Conservation (phyloP, 352 stramenopile genomes). For the Pythium inflatum region DNA sequence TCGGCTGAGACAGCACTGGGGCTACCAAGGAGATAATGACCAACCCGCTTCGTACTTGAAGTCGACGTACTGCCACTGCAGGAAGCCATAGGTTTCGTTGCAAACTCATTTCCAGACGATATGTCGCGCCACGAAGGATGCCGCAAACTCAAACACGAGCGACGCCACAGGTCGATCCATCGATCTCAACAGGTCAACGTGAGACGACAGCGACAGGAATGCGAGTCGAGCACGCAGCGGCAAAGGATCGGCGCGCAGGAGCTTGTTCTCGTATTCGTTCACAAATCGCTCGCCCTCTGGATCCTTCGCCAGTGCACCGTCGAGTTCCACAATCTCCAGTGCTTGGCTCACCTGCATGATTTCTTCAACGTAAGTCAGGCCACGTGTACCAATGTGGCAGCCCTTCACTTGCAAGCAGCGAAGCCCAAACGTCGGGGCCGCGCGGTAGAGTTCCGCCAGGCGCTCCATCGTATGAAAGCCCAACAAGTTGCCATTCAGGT, state of each 20-base stretch:
- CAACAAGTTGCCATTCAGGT: slow-evolving; percentile 8
- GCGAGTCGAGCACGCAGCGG: slow-evolving; percentile 7
- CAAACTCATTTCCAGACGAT: slow-evolving; percentile 14
- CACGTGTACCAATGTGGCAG: slow-evolving; percentile 9
- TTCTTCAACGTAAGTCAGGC: not conserved
- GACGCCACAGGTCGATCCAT: slow-evolving; percentile 15
- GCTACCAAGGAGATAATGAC: no score
- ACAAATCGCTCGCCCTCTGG: not conserved
- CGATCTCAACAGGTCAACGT: not conserved
- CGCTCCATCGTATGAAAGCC: not conserved
- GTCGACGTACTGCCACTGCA: no score
- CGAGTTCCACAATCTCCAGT: slow-evolving; percentile 17
- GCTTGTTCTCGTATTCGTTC: not conserved
- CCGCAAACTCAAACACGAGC: slow-evolving; percentile 25
- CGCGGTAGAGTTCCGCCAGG: not conserved
- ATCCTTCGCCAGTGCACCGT: not conserved
- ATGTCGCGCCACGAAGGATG: not conserved
- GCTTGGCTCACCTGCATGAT: not conserved
- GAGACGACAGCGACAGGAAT: slow-evolving; percentile 7
- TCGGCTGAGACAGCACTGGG: no score
- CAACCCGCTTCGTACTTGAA: no score
- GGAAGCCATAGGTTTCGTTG: no score
- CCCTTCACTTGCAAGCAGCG: slow-evolving; percentile 9
- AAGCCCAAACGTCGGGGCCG: slow-evolving; percentile 1
- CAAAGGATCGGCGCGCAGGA: not conserved